Evolutionary conservation across 2,329 filamentous ascomycete genomes (phyloP).

Genomic region (Paracoccidioides lutzii): DNA sequence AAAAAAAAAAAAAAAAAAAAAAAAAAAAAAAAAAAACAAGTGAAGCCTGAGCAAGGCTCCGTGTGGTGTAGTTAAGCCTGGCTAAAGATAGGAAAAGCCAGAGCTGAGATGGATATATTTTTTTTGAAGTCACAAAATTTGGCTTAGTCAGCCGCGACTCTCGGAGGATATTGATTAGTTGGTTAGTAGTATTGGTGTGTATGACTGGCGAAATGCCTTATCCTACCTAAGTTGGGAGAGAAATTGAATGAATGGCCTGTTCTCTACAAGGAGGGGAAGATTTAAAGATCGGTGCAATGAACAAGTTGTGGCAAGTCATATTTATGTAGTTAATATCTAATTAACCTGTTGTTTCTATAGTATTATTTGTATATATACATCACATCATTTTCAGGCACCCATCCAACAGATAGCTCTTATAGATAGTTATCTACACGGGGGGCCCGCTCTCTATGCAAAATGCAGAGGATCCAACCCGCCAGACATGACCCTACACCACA

Average conservation of each 20-base stretch:
- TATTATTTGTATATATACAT: background rate
- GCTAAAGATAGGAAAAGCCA: background rate
- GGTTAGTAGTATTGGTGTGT: background rate
- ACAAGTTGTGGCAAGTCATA: background rate
- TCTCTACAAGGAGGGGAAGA: background rate
- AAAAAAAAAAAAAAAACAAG: constrained; percentile 1
- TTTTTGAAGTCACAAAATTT: background rate
- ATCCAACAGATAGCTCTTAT: background rate
- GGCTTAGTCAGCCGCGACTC: background rate
- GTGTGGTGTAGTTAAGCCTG: background rate
- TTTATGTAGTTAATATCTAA: background rate
- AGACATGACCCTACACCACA: too few species aligned
- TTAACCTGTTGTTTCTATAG: background rate
- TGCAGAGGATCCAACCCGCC: too few species aligned
- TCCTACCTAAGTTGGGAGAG: too few species aligned
- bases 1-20: too few species aligned
- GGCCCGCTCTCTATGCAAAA: too few species aligned
- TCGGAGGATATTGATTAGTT: background rate
- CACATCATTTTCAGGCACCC: background rate
- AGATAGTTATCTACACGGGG: background rate
- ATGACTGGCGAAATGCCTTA: too few species aligned
- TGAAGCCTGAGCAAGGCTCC: background rate
- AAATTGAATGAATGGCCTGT: too few species aligned
- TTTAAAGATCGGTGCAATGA: background rate
- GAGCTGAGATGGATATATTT: background rate